Base-by-base conservation (phyloP, 1,284 basidiomycete species). In the Rhodofomes roseus region DNA sequence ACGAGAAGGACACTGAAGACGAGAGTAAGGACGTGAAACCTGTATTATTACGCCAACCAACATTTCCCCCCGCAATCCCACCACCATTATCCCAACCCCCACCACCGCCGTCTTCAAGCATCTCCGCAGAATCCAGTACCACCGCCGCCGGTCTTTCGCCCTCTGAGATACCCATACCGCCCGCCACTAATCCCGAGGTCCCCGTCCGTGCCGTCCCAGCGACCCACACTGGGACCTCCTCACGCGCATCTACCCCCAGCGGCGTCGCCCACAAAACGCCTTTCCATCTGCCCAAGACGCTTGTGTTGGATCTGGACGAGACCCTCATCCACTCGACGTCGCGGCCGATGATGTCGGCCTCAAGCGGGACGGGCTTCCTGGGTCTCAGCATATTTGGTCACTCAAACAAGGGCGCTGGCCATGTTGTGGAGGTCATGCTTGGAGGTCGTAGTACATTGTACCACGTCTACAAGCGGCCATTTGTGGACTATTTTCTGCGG, bases 381-480 rank as follows among this genome's bases (percentile, higher is more conserved):
- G 87, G 87, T 18, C 74, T 87, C 53, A 80, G 83, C 56, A 80
- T 75, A 56, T 81, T 79, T 70, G 82, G 76, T 51, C 78, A 79
- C 58, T 77, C 84, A 60, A 86, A 86, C 67, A 86, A 86, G 69
- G 85, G 88, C 58, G 84, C 90, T 55, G 90, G 90, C 8, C 92
- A 95, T 76, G 93, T 92, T 63, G 95, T 99, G n/a, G 96, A 99
- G 71, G 97, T 99, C 27, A 87, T 95, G 16, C 76, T 98, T 37
- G 91, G 91, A 41, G 96, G 93, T 22, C 82, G 90, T 60, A 93
- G 89, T 66, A 96, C 95, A 2, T 80, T 95, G 41, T 99, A 99
- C 73, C 96, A 98, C 75, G 96, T 99, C 52, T 98, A 99, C 79
- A 99, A 99, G 76, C 85, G 96, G 57, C 96, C 96, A 1, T 96